Base-by-base conservation (phyloP, 148 eudicot species). In the Vaccinium corymbosum region DNA sequence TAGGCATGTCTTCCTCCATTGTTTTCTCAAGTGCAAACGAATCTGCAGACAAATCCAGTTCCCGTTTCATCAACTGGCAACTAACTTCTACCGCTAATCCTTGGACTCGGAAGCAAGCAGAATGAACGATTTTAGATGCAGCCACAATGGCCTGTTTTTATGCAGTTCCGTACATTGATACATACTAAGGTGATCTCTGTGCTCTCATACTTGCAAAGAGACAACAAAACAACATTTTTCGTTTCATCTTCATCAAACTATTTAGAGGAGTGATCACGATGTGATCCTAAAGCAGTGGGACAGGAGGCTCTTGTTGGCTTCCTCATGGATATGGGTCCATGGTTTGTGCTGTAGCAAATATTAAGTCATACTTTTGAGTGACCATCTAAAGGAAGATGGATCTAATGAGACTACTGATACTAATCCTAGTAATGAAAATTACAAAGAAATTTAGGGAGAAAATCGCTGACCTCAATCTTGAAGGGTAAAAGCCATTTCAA, bases 291-390 rank as follows among this genome's bases (percentile, higher is more conserved):
- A 62, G 27, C 68, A 62, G 68, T 62, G 68, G 13, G 2, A 8
- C n/a, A 62, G n/a, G 4, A 62, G 1, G 4, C n/a, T 2, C 68
- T n/a, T n/a, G 2, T 1, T 62, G 7, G 10, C 27, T n/a, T n/a
- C 27, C 68, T 62, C 20, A 25, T 8, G 27, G 27, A 62, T 62
- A 62, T 20, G n/a, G 68, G 27, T n/a, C 68, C 27, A n/a, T 9
- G 9, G 27, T 62, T 62, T n/a, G 68, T 20, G 68, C 66, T 61
- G 66, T n/a, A 20, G 66, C 27, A 20, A 61, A 61, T 8, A 20
- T 61, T 61, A 61, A 61, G 66, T 62, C 27, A 62, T 62, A 62
- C 68, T n/a, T 50, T 62, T 62, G 68, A 62, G 68, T 62, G 68
- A 3, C 68, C 68, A 20, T 8, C 68, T 7, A 62, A 62, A 62